Base-by-base conservation (phyloP, 208 protist genomes). In the Leishmania lainsoni region DNA sequence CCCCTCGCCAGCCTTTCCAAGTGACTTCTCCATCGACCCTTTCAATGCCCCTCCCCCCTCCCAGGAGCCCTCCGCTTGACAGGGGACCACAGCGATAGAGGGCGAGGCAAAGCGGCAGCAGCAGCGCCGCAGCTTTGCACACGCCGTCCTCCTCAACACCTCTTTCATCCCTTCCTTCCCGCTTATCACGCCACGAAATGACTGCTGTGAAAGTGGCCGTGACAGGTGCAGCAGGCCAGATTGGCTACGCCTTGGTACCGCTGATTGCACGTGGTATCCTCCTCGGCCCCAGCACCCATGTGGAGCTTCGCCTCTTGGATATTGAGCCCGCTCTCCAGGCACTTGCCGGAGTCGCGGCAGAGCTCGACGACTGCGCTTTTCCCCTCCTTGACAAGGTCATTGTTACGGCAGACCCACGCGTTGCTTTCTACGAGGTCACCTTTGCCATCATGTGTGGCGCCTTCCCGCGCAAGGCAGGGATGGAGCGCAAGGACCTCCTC, bases 221-320 rank as follows among this genome's bases (percentile, higher is more conserved):
- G 48, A 99, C 98, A 39, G 98, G 99, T 76, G 98, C 98, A n/a
- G 97, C 97, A 52, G 99, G 99, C n/a, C 97, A 99, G 87, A 99
- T 99, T 79, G 97, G 92, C 39, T 99, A 99, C 83, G 80, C 93
- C 51, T 79, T 99, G 42, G 79, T 98, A n/a, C 97, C 98, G 6
- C 89, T 97, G 81, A 97, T 99, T 82, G 98, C 97, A 45, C 90
- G 87, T 48, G 98, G 98, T 73, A 82, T 95, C 66, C 95, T 99
- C 85, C 90, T 99, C 12, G 98, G 98, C 45, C 79, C 84, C 45
- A 76, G 96, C 75, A 90, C 93, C 86, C 96, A 91, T 56, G 87
- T 99, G 63, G 93, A 96, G 69, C 93, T 99, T 58, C 91, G 92
- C 79, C 95, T 99, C 26, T 88, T 99, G 14, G 98, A 99, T 61